Evolutionary conservation across 331 rosid species (phyloP), one percentile per base, ranked within the genome.

Genomic region (Quercus tomentella): DNA sequence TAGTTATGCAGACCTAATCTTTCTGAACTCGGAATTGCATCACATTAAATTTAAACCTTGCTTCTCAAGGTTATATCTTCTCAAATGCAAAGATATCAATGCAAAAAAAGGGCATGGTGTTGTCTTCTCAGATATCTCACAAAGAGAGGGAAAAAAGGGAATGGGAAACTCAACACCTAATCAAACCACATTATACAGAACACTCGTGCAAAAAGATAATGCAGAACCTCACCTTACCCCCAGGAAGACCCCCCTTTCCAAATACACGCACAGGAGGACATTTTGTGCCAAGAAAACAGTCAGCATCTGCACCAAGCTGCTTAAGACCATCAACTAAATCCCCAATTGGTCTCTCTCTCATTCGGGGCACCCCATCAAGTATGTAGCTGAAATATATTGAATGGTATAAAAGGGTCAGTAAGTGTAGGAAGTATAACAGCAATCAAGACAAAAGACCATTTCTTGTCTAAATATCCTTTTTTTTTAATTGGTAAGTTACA

Each of bases 271-370:
- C 98, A 65, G 99, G 99, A 31, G 99, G 99, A 80, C 99, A 96
- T 65, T 93, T 87, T 63, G 99, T 96, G 81, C 99, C 99, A 20
- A 89, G 98, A 76, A 57, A 86, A 82, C 99, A 96, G 77, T 96
- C 97, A 69, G 81, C 94, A 71, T 96, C 92, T 2, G 94, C 99
- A 52, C 99, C 99, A 73, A 96, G 99, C 92, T 96, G 99, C 87
- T 89, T 87, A 61, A 96, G 97, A 89, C 97, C 99, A 71, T 76
- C 75, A 49, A 96, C 99, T 91, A 96, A 89, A 82, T 96, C 99
- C 21, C 93, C 99, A 54, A 96, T 96, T 7, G 99, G 99, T 30
- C 99, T 89, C 90, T 96, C 99, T 88, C 99, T 96, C 99, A 96
- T 96, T 80, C 99, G 92, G 11, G 99, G 98, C 11, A 93, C 97